Evolutionary conservation across 805 yeast genomes (phyloP), one percentile per base, ranked within the genome.

Genomic region (Metschnikowia lochheadii): DNA sequence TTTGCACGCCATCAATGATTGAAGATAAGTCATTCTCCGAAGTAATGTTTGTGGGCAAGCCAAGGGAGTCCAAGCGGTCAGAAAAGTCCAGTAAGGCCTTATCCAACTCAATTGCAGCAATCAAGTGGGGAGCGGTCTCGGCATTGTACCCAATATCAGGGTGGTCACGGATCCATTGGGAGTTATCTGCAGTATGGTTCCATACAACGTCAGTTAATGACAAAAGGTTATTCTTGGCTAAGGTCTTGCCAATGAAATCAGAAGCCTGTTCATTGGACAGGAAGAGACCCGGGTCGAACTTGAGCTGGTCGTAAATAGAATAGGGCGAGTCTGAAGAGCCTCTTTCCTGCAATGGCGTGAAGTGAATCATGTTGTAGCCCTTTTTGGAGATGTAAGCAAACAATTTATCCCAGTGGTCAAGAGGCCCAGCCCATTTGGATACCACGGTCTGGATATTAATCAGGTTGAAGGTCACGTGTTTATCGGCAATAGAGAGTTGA

Each of bases 301-400:
- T 66, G 53, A 89, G 76, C 68, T 94, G 98, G 65, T 92, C 97
- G 59, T 71, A 84, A 48, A 92, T 89, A 3, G 97, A 88, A 64
- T 91, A 92, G 0, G 99, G 99, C 6, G 97, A 91, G 65, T 91
- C 80, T 1, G 96, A 87, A 54, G 78, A 85, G 33, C 99, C 99
- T 49, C 98, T 77, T 55, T 83, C 71, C 68, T 92, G 97, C 58
- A 92, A 74, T 0, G 99, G 99, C 5, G 97, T 91, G 66, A 92
- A 92, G 72, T 92, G 99, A 40, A 94, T 75, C 97, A 92, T 89
- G 67, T 94, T 94, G 72, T 92, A 92, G 18, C 94, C 91, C 67
- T 94, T 94, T 7, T 69, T 64, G 14, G 84, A 69, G 41, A 92
- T 78, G 42, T 79, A 78, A 1, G 66, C 64, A 51, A 92, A 87